Conservation (phyloP, 2,329 filamentous ascomycete genomes). For the Botrytis elliptica region DNA sequence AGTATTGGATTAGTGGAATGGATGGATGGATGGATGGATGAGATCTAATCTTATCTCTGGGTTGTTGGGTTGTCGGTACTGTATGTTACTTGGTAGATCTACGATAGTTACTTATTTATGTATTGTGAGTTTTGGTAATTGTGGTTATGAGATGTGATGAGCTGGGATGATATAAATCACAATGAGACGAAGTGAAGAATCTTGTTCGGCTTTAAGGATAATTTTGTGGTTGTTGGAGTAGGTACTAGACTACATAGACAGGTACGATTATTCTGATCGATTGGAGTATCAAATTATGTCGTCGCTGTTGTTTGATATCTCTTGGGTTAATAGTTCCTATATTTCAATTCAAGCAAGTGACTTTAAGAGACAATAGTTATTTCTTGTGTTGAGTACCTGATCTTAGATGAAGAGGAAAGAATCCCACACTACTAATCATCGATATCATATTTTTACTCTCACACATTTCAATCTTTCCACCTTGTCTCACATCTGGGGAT, state of each 20-base stretch:
- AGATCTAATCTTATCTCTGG: neutral
- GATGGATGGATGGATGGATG: neutral
- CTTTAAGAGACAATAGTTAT: too few relatives aligned
- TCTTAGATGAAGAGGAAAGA: neutral
- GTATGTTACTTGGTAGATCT: neutral
- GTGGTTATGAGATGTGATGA: neutral
- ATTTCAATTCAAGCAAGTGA: neutral
- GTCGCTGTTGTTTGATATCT: neutral
- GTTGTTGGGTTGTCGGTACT: neutral
- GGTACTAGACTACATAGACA: too few relatives aligned
- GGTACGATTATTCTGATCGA: neutral
- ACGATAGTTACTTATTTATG: too few relatives aligned
- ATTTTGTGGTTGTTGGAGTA: too few relatives aligned
- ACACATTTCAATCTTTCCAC: neutral
- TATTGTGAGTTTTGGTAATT: accelerated
- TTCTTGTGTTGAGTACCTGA: neutral
- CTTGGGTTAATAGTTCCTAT: neutral
- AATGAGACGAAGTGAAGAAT: neutral
- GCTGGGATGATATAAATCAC: neutral
- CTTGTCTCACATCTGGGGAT: neutral
- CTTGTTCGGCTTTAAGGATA: neutral
- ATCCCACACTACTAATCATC: neutral
- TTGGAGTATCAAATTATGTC: neutral
- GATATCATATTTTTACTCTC: neutral
- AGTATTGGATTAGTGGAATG: neutral